These are phyloP conservation scores for Mycena floridula DNA, from an alignment of 768 basidiomycete species.

Conservation along the genomic window DNA sequence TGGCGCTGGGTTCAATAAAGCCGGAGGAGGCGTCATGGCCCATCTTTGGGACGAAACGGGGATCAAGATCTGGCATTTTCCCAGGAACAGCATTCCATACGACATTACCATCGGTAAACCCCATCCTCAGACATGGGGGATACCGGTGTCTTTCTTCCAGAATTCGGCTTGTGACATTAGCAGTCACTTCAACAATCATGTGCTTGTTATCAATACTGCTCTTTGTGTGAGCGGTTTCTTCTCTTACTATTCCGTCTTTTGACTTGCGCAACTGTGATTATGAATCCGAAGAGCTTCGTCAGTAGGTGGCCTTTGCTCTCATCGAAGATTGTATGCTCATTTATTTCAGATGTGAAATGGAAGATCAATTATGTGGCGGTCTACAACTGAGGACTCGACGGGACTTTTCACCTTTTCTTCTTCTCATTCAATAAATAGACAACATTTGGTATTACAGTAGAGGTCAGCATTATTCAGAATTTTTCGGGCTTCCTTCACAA, in stretches of 20 bases:
- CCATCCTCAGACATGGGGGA: constrained; percentile 25
- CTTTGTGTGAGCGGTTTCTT: constrained; percentile 33
- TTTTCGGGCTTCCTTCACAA: too few species aligned
- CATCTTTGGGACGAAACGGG: constrained; percentile 24
- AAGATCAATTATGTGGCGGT: constrained; percentile 36
- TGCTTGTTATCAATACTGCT: constrained; percentile 33
- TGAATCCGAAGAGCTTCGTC: constrained; percentile 50
- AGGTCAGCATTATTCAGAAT: too few species aligned
- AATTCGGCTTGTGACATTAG: constrained; percentile 25
- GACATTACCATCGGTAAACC: constrained; percentile 25
- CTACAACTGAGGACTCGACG: too few species aligned
- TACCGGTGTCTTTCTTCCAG: constrained; percentile 23
- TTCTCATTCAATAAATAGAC: too few species aligned
- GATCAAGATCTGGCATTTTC: constrained; percentile 30
- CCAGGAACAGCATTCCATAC: constrained; percentile 21
- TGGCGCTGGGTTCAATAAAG: constrained; percentile 20
- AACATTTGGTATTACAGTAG: too few species aligned
- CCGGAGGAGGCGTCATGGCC: constrained; percentile 25
- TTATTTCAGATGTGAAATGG: constrained; percentile 35
- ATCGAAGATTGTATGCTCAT: constrained; percentile 2
- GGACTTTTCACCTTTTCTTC: too few species aligned
- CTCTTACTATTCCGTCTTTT: constrained; percentile 28
- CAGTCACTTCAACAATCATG: constrained; percentile 27
- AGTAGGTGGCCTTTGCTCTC: constrained; percentile 16
- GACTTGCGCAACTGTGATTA: constrained; percentile 40